Evolutionary conservation across 1,139 yeast genomes (phyloP), one percentile per base, ranked within the genome.

Genomic region (Protomyces pachydermus): DNA sequence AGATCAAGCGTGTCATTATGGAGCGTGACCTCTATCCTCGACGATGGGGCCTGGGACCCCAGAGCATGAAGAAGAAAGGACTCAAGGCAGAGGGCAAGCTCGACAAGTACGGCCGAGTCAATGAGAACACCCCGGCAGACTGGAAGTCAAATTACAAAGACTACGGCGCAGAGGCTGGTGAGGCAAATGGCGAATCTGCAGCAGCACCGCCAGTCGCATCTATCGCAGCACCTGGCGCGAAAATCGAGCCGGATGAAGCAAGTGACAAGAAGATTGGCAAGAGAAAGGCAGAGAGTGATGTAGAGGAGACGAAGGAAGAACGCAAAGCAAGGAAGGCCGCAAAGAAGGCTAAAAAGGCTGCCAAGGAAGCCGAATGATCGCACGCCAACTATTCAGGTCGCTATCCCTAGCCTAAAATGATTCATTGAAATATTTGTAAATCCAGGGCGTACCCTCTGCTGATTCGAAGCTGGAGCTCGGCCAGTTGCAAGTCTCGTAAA

Each of bases 21-120:
- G 98, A 93, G 81, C 87, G 98, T 81, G 98, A 93, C 77, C 85
- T 96, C 65, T 93, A 93, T 78, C 98, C 98, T 79, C 88, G 98
- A 84, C 87, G 98, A 84, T 93, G 98, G 98, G 98, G 98, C 69
- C 81, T 93, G 73, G 98, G 98, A 72, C 98, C 98, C 73, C 90
- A 91, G 75, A 98, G 98, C 69, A 91, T 89, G 79, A 91, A 90
- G 87, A 93, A 93, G 88, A 93, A 93, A 83, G 96, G 91, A 81
- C 81, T 93, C 82, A 93, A 91, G 84, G 88, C 96, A 65, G 97
- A 89, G 71, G 98, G 98, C 73, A 93, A 93, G 80, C 85, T 93
- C 73, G 98, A 93, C 81, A 90, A 91, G 80, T 93, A 79, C 74
- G 98, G 98, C 69, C 86, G 97, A 79, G 82, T 81, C 70, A 93